A percentile compares a stretch with the other conserved stretches of the same genome.
Evolutionary conservation across 352 stramenopile genomes (phyloP).

Genomic region (Bremia lactucae): DNA sequence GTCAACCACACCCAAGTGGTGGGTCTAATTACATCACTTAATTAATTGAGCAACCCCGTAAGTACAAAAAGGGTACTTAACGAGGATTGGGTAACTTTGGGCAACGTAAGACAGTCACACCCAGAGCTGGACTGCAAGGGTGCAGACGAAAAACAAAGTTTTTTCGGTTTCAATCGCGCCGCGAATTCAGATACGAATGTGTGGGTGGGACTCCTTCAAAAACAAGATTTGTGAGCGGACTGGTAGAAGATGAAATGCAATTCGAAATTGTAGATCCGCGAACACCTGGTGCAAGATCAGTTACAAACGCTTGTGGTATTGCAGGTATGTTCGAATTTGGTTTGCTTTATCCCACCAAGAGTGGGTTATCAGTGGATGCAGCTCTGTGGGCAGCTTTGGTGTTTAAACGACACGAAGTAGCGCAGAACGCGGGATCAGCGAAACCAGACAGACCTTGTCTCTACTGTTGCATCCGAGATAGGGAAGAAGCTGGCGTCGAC

Average conservation of each 20-base stretch:
- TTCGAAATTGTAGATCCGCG: constrained; percentile 1
- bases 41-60: too few species aligned
- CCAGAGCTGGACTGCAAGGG: too few species aligned
- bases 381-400: neutral
- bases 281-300: constrained; percentile 1
- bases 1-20: too few species aligned
- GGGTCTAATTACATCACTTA: too few species aligned
- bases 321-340: neutral
- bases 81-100: too few species aligned
- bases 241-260: constrained; percentile 2
- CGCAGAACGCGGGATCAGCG: neutral
- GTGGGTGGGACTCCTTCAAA: too few species aligned
- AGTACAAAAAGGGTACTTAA: too few species aligned
- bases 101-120: too few species aligned
- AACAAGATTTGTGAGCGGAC: constrained; percentile 2
- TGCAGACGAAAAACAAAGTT: too few species aligned
- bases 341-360: neutral
- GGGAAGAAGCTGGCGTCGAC: neutral
- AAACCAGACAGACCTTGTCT: neutral
- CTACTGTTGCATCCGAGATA: neutral
- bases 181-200: too few species aligned
- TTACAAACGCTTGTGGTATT: neutral
- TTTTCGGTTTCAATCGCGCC: too few species aligned
- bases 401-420: neutral
- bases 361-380: neutral